Percentiles rank a stretch among this genome's conserved stretches.
Evolutionary conservation across 768 basidiomycete genomes (phyloP).

Genomic region (Peribolospora kevripleyi): DNA sequence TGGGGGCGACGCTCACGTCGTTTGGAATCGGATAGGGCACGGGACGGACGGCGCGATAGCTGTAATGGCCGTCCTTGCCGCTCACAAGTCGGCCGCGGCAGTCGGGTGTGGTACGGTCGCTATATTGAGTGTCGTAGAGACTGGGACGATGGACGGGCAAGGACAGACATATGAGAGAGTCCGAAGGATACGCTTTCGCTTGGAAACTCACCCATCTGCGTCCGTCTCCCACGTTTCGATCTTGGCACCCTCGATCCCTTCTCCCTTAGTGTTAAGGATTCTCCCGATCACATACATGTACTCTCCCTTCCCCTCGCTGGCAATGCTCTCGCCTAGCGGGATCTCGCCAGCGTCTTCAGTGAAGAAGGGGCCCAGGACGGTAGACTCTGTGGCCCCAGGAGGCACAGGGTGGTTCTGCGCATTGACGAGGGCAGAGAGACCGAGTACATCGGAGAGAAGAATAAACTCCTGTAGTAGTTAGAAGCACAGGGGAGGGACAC

Average conservation of each 20-base stretch:
- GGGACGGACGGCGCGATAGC: conserved; percentile 10
- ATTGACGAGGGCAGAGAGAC: conserved; percentile 57
- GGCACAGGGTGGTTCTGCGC: conserved; percentile 26
- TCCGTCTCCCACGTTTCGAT: conserved; percentile 26
- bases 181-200: background rate
- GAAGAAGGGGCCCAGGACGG: conserved; percentile 60
- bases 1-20: conserved; percentile 4
- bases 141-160: background rate
- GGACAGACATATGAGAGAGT: background rate
- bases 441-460: conserved; percentile 57
- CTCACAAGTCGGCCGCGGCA: conserved; percentile 11
- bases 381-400: conserved; percentile 41
- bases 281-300: conserved; percentile 59
- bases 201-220: conserved; percentile 16
- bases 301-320: conserved; percentile 65
- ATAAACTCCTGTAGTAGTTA: conserved; percentile 35
- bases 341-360: conserved; percentile 41
- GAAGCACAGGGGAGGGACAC: too few species aligned
- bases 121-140: conserved; percentile 9
- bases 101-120: conserved; percentile 6
- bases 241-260: conserved; percentile 17
- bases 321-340: conserved; percentile 44
- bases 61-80: conserved; percentile 11
- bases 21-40: conserved; percentile 12
- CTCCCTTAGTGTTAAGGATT: conserved; percentile 30